Evolutionary conservation across 495 filamentous ascomycete genomes (phyloP), one percentile per base, ranked within the genome.

Genomic region (Xylaria castorea): DNA sequence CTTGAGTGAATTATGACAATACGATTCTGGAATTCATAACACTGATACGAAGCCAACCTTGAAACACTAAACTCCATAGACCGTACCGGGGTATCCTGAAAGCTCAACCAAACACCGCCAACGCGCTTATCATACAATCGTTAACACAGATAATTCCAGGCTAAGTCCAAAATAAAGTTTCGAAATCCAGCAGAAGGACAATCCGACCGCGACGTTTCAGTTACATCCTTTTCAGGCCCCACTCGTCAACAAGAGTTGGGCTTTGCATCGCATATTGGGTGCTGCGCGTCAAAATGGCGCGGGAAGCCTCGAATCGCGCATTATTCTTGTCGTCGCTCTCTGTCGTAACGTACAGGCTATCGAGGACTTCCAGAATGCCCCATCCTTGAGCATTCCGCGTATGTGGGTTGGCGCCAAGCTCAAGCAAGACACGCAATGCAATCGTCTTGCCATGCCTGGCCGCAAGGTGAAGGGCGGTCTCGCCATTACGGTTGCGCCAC

Each of bases 381-480:
- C 80, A 48, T 0, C 81, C 82, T 18, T 76, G 73, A 1, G 73
- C 80, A 44, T 86, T 82, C n/a, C 82, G 74, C n/a, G 77, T 85
- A 40, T 79, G 71, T 9, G 84, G 81, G 58, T 83, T 85, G 7
- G 84, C 84, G 0, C 84, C 82, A 12, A 77, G 60, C 61, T 84
- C 82, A 22, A 86, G 73, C 25, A 87, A 74, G 25, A 80, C 79
- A 25, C 78, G 81, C 4, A 85, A 68, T 12, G 85, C 85, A 1
- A 84, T 75, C 74, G 83, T 84, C 22, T 83, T 76, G 22, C 85
- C 84, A 9, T 83, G 71, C 8, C 82, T 73, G 7, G 82, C 83
- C 20, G 85, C 84, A 8, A 87, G 68, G 58, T 86, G 79, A 42
- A 86, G 76, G 6, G 84, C 76, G 1, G 84, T 87, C 71, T 87